Evolutionary conservation across 768 basidiomycete species (phyloP), one percentile per base, ranked within the genome.

Genomic region (Termitomyces sp.): DNA sequence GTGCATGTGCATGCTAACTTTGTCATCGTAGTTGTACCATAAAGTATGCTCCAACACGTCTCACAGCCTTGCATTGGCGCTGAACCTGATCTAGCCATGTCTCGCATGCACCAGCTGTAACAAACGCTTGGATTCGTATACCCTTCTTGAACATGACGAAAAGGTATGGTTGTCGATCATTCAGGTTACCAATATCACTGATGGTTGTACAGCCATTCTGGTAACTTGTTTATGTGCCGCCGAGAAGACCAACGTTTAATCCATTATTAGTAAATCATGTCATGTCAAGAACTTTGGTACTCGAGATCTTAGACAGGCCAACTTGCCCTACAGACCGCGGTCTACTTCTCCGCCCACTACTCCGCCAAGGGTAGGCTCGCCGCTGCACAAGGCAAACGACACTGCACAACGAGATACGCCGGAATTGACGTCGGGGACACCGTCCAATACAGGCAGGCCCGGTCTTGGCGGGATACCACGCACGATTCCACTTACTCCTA

Each of bases 221-320:
- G 82, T 82, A 63, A 38, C n/a, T 36, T 30, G 20, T 32, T 35
- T 48, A 12, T 7, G 13, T 55, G 35, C 49, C n/a, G n/a, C 10
- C 9, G 4, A n/a, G 9, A 43, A 16, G 6, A n/a, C 46, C 18
- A n/a, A 58, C 10, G 14, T 13, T 40, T 16, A 44, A 59, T 30
- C 57, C 5, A 40, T 47, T 30, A 18, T 57, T 71, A 95, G 93
- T 75, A 94, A 93, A 79, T 75, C 78, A 50, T 95, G 93, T 66
- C 91, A 95, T 69, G 68, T 84, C 55, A 89, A 86, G 77, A 82
- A 77, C 63, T 95, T 93, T 64, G 92, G 90, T 23, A 91, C 88
- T 9, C 79, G 81, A 55, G 84, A 89, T 66, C 79, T 91, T 35
- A 82, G 89, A 53, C 83, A 86, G 56, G 86, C 85, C 56, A 89